A percentile compares a stretch with the other conserved stretches of the same genome.
These are phyloP conservation scores for Carpinus viminea DNA, from an alignment of 306 rosid species.

Conservation along the genomic window DNA sequence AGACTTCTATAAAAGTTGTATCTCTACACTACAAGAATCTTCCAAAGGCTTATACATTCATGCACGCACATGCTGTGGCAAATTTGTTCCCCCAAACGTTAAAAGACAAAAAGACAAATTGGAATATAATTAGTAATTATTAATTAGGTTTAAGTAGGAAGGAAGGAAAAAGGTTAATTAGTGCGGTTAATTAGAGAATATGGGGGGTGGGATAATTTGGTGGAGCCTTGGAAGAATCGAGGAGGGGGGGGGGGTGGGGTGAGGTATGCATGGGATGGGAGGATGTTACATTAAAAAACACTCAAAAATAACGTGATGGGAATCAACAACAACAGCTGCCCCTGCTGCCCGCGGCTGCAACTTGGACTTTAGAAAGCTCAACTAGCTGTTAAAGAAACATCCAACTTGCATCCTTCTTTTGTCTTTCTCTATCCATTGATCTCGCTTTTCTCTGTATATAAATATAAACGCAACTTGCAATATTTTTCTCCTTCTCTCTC, in stretches of 20 bases:
- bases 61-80: not conserved
- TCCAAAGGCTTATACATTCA: not conserved
- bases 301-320: constrained; percentile 27
- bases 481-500: not conserved
- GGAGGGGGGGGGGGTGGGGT: no score
- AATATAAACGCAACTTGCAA: constrained; percentile 32
- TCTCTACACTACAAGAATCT: no score
- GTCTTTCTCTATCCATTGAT: no score
- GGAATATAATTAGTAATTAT: not conserved
- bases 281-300: not conserved
- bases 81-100: not conserved
- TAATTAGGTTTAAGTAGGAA: not conserved
- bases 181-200: no score
- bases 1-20: no score
- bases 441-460: no score
- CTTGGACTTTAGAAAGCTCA: constrained; percentile 15
- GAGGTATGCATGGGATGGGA: not conserved
- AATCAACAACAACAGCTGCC: constrained; percentile 5
- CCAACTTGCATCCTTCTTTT: no score
- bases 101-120: not conserved
- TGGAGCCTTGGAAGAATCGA: not conserved
- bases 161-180: not conserved
- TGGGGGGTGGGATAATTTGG: not conserved
- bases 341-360: constrained; percentile 14
- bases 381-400: constrained; percentile 26